A percentile compares a stretch with the other conserved stretches of the same genome.
Evolutionary conservation across 108 stramenopile species (phyloP).

Genomic region (Mediolabrus comicus): DNA sequence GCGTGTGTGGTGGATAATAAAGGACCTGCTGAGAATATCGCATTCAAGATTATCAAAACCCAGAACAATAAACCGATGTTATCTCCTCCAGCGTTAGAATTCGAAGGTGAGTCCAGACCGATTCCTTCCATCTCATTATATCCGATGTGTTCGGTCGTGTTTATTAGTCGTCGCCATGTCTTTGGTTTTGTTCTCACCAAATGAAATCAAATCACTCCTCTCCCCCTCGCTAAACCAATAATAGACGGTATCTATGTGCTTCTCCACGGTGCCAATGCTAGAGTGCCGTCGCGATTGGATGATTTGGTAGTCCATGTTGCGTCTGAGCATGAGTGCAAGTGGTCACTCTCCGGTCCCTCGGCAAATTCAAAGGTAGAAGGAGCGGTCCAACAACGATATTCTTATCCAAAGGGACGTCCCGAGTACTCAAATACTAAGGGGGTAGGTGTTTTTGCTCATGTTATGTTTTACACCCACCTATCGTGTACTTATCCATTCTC

Average conservation of each 20-base stretch:
- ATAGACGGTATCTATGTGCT: slow-evolving; percentile 79
- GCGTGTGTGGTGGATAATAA: slow-evolving; percentile 51
- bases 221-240: too few relatives aligned
- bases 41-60: slow-evolving; percentile 64
- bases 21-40: slow-evolving; percentile 51
- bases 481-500: too few relatives aligned
- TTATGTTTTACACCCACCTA: too few relatives aligned
- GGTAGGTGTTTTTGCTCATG: slow-evolving; percentile 63
- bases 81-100: slow-evolving; percentile 74
- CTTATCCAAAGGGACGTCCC: slow-evolving; percentile 69
- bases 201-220: background rate
- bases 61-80: slow-evolving; percentile 56
- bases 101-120: slow-evolving; percentile 50
- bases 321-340: slow-evolving; percentile 38
- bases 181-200: background rate
- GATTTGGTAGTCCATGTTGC: slow-evolving; percentile 39
- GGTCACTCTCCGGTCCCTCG: slow-evolving; percentile 70
- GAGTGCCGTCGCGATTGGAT: slow-evolving; percentile 47
- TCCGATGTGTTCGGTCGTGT: slow-evolving; percentile 1
- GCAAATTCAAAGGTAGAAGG: slow-evolving; percentile 44
- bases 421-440: slow-evolving; percentile 64
- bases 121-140: background rate
- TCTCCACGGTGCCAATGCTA: slow-evolving; percentile 43
- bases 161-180: background rate
- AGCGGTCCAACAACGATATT: slow-evolving; percentile 76